Conservation (phyloP, 176 grass and related monocot species). For the Oryza glumipatula region DNA sequence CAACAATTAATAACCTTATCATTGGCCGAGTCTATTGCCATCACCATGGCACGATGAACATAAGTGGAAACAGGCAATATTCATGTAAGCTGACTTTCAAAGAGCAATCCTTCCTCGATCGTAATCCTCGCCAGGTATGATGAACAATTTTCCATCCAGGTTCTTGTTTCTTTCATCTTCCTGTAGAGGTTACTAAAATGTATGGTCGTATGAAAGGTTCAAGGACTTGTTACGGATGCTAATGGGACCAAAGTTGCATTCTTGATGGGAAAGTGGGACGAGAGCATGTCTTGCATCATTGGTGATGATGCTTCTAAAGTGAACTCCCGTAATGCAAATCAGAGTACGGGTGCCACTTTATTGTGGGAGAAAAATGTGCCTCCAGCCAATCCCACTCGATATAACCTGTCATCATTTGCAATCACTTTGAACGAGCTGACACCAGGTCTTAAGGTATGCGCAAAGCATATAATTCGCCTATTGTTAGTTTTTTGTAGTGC, state of each 20-base stretch:
- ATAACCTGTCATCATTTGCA: conserved; percentile 90
- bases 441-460: conserved; percentile 63
- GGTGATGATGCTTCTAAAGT: conserved; percentile 47
- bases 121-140: conserved; percentile 82
- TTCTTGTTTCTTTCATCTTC: neutral
- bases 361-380: conserved; percentile 87
- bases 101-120: conserved; percentile 82
- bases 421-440: conserved; percentile 87
- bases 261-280: conserved; percentile 82
- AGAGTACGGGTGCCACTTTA: conserved; percentile 52
- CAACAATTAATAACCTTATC: conserved; percentile 90
- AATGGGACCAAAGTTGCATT: conserved; percentile 63
- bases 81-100: conserved; percentile 88
- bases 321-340: conserved; percentile 35
- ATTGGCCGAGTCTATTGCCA: conserved; percentile 82
- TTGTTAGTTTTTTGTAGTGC: conserved; percentile 34
- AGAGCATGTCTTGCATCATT: conserved; percentile 60
- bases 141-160: conserved; percentile 5
- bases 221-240: conserved; percentile 68
- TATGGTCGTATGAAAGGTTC: conserved; percentile 62
- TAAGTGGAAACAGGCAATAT: conserved; percentile 65
- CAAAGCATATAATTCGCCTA: conserved; percentile 15
- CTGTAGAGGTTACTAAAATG: conserved; percentile 50
- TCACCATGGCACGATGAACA: conserved; percentile 90
- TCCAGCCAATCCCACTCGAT: conserved; percentile 73